Percentiles rank a stretch among this genome's conserved stretches.
Evolutionary conservation across 305 asterid species (phyloP).

Genomic region (Solanum hybrid): DNA sequence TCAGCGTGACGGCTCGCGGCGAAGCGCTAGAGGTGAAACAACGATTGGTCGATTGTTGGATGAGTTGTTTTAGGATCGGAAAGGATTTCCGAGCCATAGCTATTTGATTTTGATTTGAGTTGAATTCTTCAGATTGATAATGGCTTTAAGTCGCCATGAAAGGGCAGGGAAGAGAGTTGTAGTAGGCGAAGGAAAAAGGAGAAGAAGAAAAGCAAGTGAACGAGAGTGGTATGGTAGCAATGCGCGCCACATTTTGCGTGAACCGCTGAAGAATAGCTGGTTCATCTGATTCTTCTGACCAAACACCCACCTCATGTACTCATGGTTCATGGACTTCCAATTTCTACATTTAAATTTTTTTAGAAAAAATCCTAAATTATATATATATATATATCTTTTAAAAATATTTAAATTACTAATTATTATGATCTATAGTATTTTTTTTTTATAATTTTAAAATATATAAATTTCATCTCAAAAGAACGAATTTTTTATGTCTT

Average conservation of each 20-base stretch:
- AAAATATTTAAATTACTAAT: no score
- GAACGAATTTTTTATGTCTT: rapidly evolving
- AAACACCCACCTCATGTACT: background rate
- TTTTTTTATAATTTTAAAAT: no score
- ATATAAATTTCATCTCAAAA: no score
- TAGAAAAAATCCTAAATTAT: no score
- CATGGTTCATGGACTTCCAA: background rate
- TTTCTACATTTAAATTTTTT: background rate
- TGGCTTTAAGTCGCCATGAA: background rate
- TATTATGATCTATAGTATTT: no score
- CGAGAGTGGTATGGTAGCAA: background rate
- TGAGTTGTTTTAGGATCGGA: conserved; percentile 38
- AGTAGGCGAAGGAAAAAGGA: background rate
- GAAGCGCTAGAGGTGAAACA: conserved; percentile 80
- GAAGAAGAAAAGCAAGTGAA: background rate
- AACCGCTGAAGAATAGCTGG: background rate
- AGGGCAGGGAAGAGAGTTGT: background rate
- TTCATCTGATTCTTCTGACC: background rate
- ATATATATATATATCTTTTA: no score
- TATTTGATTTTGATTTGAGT: background rate
- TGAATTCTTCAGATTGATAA: background rate
- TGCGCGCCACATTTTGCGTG: background rate
- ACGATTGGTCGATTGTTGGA: conserved; percentile 24
- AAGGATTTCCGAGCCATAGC: conserved; percentile 51
- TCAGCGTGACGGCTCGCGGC: conserved; percentile 76